A percentile compares a stretch with the other conserved stretches of the same genome.
These are phyloP conservation scores for Lobosporangium transversale DNA, from an alignment of 192 early-diverging fungal species.

Conservation along the genomic window DNA sequence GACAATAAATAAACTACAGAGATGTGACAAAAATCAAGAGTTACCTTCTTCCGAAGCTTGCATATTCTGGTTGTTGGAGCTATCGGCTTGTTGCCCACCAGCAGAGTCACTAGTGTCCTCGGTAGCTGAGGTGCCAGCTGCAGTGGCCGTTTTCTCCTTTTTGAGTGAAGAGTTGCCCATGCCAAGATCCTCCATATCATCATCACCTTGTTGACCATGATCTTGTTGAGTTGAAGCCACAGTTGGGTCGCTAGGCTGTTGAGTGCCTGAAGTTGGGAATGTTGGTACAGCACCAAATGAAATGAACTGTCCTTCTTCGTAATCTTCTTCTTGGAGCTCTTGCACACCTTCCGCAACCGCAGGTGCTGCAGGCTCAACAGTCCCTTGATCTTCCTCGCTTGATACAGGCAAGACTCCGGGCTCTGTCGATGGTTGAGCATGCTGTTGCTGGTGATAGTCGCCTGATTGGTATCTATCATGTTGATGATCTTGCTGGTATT, in stretches of 20 bases:
- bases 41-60: constrained; percentile 10
- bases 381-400: constrained; percentile 27
- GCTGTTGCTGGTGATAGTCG: background rate
- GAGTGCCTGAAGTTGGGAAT: constrained; percentile 23
- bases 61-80: constrained; percentile 29
- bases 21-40: too few species aligned
- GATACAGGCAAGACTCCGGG: constrained; percentile 33
- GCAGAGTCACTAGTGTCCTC: background rate
- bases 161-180: constrained; percentile 65
- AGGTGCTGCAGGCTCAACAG: background rate
- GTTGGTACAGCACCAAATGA: constrained; percentile 48
- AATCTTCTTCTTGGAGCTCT: constrained; percentile 25
- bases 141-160: constrained; percentile 33
- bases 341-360: constrained; percentile 11
- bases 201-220: constrained; percentile 22
- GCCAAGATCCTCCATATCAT: constrained; percentile 70
- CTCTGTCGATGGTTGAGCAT: constrained; percentile 6
- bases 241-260: background rate
- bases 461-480: constrained; percentile 3
- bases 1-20: background rate
- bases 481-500: constrained; percentile 7
- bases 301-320: constrained; percentile 44
- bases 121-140: too few species aligned
- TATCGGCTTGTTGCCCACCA: constrained; percentile 4
- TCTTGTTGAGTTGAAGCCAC: constrained; percentile 21